Conservation (phyloP, 106 monocot species). For the Vanilla planifolia region DNA sequence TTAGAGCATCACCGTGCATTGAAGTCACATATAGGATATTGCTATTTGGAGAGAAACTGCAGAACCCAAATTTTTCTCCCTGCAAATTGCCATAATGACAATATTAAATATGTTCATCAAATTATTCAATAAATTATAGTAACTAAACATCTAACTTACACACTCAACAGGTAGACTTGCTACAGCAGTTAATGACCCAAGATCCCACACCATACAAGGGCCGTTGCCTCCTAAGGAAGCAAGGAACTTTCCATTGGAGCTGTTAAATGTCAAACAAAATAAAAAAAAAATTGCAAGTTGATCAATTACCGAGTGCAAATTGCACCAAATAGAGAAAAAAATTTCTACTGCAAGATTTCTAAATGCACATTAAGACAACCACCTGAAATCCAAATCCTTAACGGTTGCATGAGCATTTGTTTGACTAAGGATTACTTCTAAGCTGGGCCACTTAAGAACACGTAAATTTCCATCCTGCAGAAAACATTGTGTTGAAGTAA, state of each 20-base stretch:
- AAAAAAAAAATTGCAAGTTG: neutral
- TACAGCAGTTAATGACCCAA: conserved; percentile 29
- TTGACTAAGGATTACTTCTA: conserved; percentile 65
- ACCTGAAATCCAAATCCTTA: conserved; percentile 90
- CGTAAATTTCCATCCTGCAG: conserved; percentile 83
- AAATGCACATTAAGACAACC: neutral
- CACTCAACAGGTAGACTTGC: conserved; percentile 52
- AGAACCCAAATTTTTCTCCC: conserved; percentile 80
- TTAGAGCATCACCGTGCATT: conserved; percentile 54
- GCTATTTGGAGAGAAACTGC: conserved; percentile 52
- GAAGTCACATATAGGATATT: conserved; percentile 48
- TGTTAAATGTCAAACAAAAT: conserved; percentile 20
- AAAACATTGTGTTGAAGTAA: too few species aligned
- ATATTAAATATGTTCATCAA: neutral
- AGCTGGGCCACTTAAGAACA: conserved; percentile 83
- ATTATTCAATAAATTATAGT: neutral
- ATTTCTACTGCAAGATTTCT: neutral
- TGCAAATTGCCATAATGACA: conserved; percentile 22
- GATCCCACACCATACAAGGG: conserved; percentile 77
- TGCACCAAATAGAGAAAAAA: neutral
- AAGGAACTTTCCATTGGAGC: conserved; percentile 68
- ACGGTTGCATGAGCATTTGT: conserved; percentile 46
- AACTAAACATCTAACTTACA: conserved; percentile 28
- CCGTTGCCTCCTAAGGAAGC: conserved; percentile 49
- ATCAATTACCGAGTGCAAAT: neutral